A percentile compares a stretch with the other conserved stretches of the same genome.
These are phyloP conservation scores for Phascolomyces articulosus DNA, from an alignment of 371 early-diverging fungal genomes.

Conservation along the genomic window DNA sequence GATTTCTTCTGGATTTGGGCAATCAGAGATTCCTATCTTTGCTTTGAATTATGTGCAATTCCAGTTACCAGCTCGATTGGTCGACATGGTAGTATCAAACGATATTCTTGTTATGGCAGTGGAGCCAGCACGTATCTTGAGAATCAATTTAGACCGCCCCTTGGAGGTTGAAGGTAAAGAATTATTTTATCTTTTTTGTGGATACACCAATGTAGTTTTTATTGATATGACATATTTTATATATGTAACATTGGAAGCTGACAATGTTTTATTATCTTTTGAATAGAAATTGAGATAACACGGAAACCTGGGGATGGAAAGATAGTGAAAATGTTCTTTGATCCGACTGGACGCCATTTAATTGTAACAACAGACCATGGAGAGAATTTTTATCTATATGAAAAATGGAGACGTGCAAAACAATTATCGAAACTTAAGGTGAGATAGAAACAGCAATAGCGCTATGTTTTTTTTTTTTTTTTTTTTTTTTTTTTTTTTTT, in stretches of 20 bases:
- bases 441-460: too few species aligned
- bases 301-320: constrained; percentile 65
- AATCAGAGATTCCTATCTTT: constrained; percentile 67
- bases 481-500: too few species aligned
- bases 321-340: constrained; percentile 76
- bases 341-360: constrained; percentile 87
- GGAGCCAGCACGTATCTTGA: constrained; percentile 63
- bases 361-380: constrained; percentile 85
- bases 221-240: too few species aligned
- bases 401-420: constrained; percentile 77
- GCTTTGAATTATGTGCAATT: constrained; percentile 83
- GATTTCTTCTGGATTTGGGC: constrained; percentile 39
- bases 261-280: background rate
- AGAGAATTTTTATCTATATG: constrained; percentile 85
- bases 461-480: too few species aligned
- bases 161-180: constrained; percentile 26
- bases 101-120: constrained; percentile 77
- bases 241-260: too few species aligned
- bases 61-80: constrained; percentile 69
- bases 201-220: background rate
- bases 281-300: constrained; percentile 76
- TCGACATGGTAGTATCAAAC: constrained; percentile 78
- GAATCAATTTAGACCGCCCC: constrained; percentile 68
- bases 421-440: constrained; percentile 68
- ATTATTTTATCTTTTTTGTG: background rate